phyloP scores from a whole-genome alignment of 169 alveolate species.

The Cryptosporidium canis region DNA sequence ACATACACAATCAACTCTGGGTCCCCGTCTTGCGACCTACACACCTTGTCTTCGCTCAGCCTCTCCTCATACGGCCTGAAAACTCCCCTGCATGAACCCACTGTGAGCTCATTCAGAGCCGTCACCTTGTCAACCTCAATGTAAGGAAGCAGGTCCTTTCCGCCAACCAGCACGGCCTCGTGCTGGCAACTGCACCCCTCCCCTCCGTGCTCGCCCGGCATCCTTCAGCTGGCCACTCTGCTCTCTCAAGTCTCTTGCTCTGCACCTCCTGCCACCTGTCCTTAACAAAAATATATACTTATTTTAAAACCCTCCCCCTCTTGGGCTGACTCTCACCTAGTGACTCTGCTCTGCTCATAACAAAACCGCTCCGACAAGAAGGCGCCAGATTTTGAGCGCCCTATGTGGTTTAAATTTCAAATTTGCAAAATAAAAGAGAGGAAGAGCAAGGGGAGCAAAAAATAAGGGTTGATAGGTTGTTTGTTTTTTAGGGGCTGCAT shows the following conservation, averaged over 20 bases:
- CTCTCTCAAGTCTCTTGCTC: not conserved
- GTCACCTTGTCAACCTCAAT: constrained; percentile 78
- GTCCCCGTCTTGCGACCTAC: constrained; percentile 80
- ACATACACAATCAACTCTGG: constrained; percentile 80
- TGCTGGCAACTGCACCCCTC: constrained; percentile 82
- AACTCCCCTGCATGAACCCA: constrained; percentile 78
- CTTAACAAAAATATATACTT: too few species aligned
- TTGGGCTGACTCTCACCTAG: not conserved
- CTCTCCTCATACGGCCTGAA: constrained; percentile 79
- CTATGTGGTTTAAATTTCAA: not conserved
- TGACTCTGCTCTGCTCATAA: too few species aligned
- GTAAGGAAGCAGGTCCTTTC: constrained; percentile 77
- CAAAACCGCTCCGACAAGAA: too few species aligned
- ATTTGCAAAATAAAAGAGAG: not conserved
- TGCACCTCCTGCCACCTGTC: too few species aligned
- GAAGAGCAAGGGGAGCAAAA: not conserved
- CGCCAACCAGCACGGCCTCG: constrained; percentile 78
- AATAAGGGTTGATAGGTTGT: not conserved
- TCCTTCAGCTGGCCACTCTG: not conserved
- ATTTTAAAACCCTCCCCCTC: too few species aligned
- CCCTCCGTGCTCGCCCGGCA: constrained; percentile 82
- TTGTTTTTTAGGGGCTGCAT: not conserved
- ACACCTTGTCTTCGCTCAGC: constrained; percentile 73
- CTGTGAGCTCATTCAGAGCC: constrained; percentile 78
- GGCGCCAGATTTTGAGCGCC: not conserved